phyloP scores from a whole-genome alignment of 129 eudicot species.

The Tagetes erecta region DNA sequence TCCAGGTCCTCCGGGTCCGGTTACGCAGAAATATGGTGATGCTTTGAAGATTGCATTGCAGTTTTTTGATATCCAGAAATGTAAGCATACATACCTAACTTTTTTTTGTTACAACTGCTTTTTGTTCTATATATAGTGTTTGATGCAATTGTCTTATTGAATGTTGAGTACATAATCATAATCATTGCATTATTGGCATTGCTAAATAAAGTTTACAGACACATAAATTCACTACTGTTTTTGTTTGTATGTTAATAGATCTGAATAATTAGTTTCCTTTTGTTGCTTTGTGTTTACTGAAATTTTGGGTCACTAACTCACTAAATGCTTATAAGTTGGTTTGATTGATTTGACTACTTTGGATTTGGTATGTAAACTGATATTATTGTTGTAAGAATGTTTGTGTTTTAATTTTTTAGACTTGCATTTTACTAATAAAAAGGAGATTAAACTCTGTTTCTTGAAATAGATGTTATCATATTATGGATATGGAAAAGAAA shows the following conservation, averaged over 20 bases:
- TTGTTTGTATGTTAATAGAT: conserved; percentile 20
- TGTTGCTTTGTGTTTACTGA: not conserved
- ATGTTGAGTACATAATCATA: conserved; percentile 5
- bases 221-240: conserved; percentile 3
- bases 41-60: conserved; percentile 76
- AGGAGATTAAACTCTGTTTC: not conserved
- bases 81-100: conserved; percentile 29
- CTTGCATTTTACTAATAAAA: conserved; percentile 16
- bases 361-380: conserved; percentile 2
- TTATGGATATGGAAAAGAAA: not conserved
- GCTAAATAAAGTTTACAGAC: not conserved
- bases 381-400: not conserved
- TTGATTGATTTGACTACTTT: not conserved
- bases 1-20: conserved; percentile 88
- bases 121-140: not conserved
- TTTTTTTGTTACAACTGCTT: not conserved
- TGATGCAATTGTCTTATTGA: not conserved
- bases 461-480: not conserved
- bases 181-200: conserved; percentile 15
- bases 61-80: conserved; percentile 82
- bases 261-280: conserved; percentile 8
- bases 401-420: not conserved
- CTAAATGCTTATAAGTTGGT: not conserved
- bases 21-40: conserved; percentile 62
- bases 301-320: not conserved